Percentiles rank a stretch among this genome's conserved stretches.
Conservation (phyloP, 257 asterid species). For the Jacaranda mimosifolia region DNA sequence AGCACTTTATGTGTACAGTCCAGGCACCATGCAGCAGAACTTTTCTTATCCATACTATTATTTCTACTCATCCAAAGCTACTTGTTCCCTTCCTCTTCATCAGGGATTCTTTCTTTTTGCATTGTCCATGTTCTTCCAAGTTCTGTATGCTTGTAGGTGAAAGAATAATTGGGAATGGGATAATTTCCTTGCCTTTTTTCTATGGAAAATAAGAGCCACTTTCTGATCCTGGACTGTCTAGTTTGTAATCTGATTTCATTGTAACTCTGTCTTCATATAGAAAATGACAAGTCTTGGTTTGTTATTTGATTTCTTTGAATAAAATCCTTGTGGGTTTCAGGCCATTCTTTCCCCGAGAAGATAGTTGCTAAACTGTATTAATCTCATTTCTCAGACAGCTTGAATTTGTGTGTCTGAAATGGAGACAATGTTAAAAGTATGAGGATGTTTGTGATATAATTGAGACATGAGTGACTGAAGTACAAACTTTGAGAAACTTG, state of each 20-base stretch:
- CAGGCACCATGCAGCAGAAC: constrained; percentile 42
- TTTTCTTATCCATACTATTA: constrained; percentile 42
- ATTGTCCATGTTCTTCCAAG: constrained; percentile 13
- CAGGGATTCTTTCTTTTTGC: not conserved
- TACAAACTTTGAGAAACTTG: no score
- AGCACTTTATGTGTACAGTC: constrained; percentile 5
- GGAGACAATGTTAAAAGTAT: no score
- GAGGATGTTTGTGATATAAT: no score
- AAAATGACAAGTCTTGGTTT: no score
- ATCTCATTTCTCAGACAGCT: no score
- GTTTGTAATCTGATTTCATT: not conserved
- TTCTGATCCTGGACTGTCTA: not conserved
- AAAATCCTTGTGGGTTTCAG: no score
- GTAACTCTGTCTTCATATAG: no score
- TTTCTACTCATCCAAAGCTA: constrained; percentile 40
- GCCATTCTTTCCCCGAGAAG: no score
- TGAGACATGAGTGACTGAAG: no score
- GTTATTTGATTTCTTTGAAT: no score
- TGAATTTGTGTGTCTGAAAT: no score
- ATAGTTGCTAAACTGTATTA: no score
- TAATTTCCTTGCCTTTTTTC: not conserved
- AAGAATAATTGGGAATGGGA: not conserved
- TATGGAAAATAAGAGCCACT: not conserved
- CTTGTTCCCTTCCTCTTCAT: not conserved
- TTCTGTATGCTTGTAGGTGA: constrained; percentile 17